A percentile compares a stretch with the other conserved stretches of the same genome.
Evolutionary conservation across 108 stramenopile species (phyloP).

Genomic region (Parietichytrium sp.): DNA sequence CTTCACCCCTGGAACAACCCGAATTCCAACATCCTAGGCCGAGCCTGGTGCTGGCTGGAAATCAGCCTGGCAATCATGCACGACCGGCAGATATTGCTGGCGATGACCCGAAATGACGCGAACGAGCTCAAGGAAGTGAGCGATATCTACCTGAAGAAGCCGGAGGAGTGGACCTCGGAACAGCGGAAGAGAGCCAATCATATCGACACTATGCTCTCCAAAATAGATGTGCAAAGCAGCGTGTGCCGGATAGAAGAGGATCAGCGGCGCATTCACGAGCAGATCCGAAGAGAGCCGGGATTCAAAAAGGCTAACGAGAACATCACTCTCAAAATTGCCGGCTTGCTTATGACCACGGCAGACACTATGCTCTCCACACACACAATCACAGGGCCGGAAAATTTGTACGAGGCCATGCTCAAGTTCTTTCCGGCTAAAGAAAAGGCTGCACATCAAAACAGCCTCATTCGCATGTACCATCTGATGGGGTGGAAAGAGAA

Average conservation of each 20-base stretch:
- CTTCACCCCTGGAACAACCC: not conserved
- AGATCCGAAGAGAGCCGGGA: not conserved
- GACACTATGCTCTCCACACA: not conserved
- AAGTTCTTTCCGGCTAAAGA: not conserved
- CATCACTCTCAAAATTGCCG: not conserved
- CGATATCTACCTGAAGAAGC: not conserved
- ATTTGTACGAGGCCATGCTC: not conserved
- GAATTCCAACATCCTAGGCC: not conserved
- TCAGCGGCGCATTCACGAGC: not conserved
- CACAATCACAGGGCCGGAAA: not conserved
- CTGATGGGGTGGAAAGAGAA: not conserved
- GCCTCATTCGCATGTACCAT: not conserved
- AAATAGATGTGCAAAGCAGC: constrained; percentile 3
- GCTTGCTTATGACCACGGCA: not conserved
- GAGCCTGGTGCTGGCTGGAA: constrained; percentile 17
- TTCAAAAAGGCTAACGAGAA: not conserved
- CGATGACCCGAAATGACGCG: not conserved
- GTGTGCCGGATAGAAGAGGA: not conserved
- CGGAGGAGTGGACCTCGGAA: not conserved
- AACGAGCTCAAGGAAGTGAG: not conserved
- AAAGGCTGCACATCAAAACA: not conserved
- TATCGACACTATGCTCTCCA: not conserved
- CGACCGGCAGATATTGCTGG: not conserved
- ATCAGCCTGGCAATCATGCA: not conserved
- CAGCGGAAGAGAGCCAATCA: not conserved